These are phyloP conservation scores for Myriosclerotinia scirpicola DNA, from an alignment of 2,329 filamentous ascomycete species.

Conservation along the genomic window DNA sequence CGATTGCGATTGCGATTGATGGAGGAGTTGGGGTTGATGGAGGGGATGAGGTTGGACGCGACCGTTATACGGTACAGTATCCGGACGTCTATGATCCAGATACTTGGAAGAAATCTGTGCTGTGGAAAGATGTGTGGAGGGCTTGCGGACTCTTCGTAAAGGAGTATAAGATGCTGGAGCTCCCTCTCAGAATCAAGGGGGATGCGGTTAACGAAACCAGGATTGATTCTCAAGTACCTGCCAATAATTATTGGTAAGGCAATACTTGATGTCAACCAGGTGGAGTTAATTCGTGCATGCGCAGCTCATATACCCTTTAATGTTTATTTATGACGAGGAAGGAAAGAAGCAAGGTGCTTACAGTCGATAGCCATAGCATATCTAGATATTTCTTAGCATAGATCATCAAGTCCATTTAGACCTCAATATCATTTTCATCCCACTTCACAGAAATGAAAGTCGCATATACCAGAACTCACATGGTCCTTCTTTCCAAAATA, in stretches of 20 bases:
- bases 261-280: too few species aligned
- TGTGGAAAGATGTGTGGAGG: constrained; percentile 1
- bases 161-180: not conserved
- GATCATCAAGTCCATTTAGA: not conserved
- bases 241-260: not conserved
- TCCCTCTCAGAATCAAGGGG: not conserved
- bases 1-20: too few species aligned
- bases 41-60: not conserved
- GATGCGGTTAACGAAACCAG: too few species aligned
- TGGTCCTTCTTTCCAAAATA: not conserved
- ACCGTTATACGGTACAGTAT: not conserved
- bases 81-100: not conserved
- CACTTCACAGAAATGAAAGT: not conserved
- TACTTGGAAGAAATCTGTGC: not conserved
- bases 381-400: not conserved
- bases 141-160: constrained; percentile 4
- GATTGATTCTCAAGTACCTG: too few species aligned
- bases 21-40: too few species aligned
- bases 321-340: not conserved
- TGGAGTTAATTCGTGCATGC: not conserved
- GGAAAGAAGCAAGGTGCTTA: not conserved
- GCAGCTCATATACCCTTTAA: not conserved
- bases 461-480: not conserved
- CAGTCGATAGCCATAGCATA: not conserved
- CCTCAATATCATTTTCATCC: too few species aligned